A percentile compares a stretch with the other conserved stretches of the same genome.
These are phyloP conservation scores for Globisporangium acanthophoron DNA, from an alignment of 352 stramenopile genomes.

Conservation along the genomic window DNA sequence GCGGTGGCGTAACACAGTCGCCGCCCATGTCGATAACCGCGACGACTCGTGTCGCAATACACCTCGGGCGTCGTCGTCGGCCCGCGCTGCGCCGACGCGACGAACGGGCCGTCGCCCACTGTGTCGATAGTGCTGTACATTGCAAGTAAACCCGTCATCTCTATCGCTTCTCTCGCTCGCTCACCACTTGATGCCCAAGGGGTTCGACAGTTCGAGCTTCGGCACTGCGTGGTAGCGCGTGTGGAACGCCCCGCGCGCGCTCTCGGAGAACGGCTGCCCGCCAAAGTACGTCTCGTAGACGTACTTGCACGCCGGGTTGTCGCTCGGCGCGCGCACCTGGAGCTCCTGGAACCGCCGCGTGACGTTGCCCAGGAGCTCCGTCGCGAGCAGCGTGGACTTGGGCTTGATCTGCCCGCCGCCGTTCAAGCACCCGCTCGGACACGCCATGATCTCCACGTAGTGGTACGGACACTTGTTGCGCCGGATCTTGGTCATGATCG, in stretches of 20 bases:
- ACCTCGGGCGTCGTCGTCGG: background rate
- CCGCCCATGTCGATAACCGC: conserved; percentile 7
- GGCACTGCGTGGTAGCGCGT: conserved; percentile 81
- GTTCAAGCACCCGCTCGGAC: conserved; percentile 96
- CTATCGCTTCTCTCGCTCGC: conserved; percentile 7
- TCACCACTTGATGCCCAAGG: conserved; percentile 87
- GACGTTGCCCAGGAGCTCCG: conserved; percentile 59
- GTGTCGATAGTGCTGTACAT: background rate
- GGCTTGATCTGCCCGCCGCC: conserved; percentile 93
- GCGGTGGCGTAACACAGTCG: background rate
- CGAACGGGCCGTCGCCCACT: no score
- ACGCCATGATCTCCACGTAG: conserved; percentile 99
- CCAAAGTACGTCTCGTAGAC: conserved; percentile 83
- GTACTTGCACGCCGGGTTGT: conserved; percentile 73
- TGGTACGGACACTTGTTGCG: conserved; percentile 89
- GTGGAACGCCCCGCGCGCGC: conserved; percentile 56
- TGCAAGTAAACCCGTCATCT: background rate
- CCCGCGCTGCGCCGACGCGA: no score
- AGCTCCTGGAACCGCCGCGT: conserved; percentile 64
- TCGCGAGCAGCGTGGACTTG: conserved; percentile 44
- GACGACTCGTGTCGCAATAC: background rate
- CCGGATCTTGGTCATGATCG: conserved; percentile 91
- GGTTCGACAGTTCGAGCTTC: conserved; percentile 82
- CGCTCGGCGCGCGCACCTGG: conserved; percentile 40
- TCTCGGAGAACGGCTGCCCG: conserved; percentile 62